Conservation (phyloP, 2,329 filamentous ascomycete genomes). For the Aspergillus fijiensis region DNA sequence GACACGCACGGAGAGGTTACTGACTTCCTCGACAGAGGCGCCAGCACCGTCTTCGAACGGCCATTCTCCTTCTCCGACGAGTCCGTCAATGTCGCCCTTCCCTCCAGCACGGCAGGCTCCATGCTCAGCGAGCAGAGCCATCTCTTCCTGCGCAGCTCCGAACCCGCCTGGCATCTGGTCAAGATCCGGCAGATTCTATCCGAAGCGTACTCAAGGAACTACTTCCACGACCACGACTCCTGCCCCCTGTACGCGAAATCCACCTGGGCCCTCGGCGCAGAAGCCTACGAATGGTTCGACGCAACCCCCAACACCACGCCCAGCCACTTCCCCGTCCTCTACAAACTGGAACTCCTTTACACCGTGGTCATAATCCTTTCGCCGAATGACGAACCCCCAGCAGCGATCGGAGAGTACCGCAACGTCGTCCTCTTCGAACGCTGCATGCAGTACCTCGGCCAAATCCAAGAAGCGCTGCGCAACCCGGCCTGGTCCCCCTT, state of each 20-base stretch:
- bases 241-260: conserved; percentile 62
- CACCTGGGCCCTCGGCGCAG: conserved; percentile 42
- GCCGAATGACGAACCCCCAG: conserved; percentile 67
- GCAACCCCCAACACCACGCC: conserved; percentile 68
- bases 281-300: conserved; percentile 77
- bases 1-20: not conserved
- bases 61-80: conserved; percentile 94
- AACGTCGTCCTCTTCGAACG: conserved; percentile 84
- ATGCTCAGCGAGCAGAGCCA: conserved; percentile 42
- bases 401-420: conserved; percentile 69
- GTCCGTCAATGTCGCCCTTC: conserved; percentile 76
- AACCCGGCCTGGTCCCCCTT: conserved; percentile 62
- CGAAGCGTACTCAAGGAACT: conserved; percentile 83
- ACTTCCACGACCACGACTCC: conserved; percentile 71
- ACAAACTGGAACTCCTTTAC: conserved; percentile 85
- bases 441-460: conserved; percentile 75
- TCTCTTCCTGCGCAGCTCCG: conserved; percentile 58
- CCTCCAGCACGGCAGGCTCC: conserved; percentile 52
- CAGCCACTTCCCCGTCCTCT: conserved; percentile 68
- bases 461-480: conserved; percentile 67
- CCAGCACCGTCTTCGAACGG: conserved; percentile 82
- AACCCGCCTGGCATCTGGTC: conserved; percentile 75
- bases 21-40: conserved; percentile 56
- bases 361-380: conserved; percentile 88
- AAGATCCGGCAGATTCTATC: conserved; percentile 84